Percentiles rank a stretch among this genome's conserved stretches.
These are phyloP conservation scores for Mucor racemosus DNA, from an alignment of 371 early-diverging fungal species.

Conservation along the genomic window DNA sequence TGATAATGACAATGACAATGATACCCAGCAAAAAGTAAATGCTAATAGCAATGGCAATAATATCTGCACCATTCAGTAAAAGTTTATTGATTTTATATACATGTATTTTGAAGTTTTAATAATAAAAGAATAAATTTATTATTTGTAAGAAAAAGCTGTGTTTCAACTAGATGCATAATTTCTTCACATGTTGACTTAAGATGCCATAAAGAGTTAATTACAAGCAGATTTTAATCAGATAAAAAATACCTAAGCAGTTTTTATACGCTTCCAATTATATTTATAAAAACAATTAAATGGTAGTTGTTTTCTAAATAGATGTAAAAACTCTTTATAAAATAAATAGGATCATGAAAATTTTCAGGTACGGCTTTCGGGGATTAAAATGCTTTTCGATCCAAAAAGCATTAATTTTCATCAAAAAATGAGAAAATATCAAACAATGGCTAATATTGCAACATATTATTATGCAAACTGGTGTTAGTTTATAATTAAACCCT, in stretches of 20 bases:
- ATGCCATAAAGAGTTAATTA: not conserved
- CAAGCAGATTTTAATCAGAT: not conserved
- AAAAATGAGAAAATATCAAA: not conserved
- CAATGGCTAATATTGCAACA: not conserved
- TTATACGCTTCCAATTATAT: not conserved
- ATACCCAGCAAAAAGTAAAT: not conserved
- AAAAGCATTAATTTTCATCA: not conserved
- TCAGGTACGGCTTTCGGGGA: not conserved
- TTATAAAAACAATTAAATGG: not conserved
- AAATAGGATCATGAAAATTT: not conserved
- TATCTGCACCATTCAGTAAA: slow-evolving; percentile 13
- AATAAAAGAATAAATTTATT: no score
- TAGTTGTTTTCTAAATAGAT: not conserved
- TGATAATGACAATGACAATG: not conserved
- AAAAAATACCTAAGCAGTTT: not conserved
- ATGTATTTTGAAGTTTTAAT: not conserved
- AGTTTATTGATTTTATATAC: not conserved
- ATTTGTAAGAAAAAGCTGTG: not conserved
- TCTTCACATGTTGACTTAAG: not conserved
- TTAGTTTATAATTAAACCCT: not conserved
- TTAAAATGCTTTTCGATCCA: not conserved
- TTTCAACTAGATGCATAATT: not conserved
- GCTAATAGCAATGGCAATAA: slow-evolving; percentile 2
- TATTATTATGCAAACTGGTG: not conserved
- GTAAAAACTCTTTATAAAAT: no score